Conservation (phyloP, 768 basidiomycete species). For the Hygrophorus pudorinus region DNA sequence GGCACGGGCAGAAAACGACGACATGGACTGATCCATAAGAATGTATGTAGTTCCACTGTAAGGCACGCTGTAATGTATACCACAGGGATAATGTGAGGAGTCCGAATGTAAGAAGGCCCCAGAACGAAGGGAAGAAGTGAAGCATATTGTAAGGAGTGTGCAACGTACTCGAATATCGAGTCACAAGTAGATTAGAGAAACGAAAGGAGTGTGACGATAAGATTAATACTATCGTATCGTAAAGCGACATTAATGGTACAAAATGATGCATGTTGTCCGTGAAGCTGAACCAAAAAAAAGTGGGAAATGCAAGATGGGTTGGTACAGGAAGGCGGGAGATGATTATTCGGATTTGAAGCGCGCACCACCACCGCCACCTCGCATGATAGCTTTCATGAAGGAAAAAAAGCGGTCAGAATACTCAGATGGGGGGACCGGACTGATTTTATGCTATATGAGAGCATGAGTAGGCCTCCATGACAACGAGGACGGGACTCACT, state of each 20-base stretch:
- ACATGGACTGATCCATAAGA: conserved; percentile 7
- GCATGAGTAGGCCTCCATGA: conserved; percentile 6
- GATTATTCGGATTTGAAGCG: conserved; percentile 28
- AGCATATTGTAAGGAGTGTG: neutral
- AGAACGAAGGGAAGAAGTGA: neutral
- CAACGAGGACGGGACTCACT: conserved; percentile 40
- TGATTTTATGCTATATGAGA: conserved; percentile 74
- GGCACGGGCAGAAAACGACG: conserved; percentile 10
- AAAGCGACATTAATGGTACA: neutral
- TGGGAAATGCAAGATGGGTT: neutral
- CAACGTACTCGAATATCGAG: neutral
- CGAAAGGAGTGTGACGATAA: neutral
- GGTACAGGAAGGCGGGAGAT: neutral
- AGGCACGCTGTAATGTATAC: neutral
- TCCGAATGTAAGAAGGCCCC: neutral
- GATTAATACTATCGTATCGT: neutral
- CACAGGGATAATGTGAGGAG: neutral
- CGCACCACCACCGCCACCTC: conserved; percentile 61
- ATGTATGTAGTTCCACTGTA: neutral
- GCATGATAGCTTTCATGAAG: conserved; percentile 82
- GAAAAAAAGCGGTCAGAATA: conserved; percentile 84
- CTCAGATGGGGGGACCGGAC: conserved; percentile 79
- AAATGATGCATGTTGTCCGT: neutral
- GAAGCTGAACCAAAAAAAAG: neutral
- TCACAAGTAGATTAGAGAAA: neutral